A percentile compares a stretch with the other conserved stretches of the same genome.
These are phyloP conservation scores for Esteya vermicola DNA, from an alignment of 2,329 filamentous ascomycete genomes.

Conservation along the genomic window DNA sequence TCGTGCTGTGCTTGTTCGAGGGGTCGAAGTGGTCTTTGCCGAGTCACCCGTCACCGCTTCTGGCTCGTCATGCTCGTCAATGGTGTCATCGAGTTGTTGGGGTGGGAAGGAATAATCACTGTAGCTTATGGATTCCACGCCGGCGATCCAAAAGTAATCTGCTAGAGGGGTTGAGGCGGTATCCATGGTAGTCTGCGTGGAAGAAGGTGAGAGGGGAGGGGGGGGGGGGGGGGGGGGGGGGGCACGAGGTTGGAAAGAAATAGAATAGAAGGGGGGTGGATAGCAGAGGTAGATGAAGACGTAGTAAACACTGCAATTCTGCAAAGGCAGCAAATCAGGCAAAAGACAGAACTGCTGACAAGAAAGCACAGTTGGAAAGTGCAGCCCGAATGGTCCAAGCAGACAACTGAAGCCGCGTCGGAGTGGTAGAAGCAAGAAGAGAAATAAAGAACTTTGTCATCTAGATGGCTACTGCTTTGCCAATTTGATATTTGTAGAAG, in stretches of 20 bases:
- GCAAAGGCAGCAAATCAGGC: no score
- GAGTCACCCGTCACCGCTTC: conserved; percentile 26
- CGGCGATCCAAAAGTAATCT: conserved; percentile 66
- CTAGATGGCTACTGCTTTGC: no score
- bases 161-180: conserved; percentile 47
- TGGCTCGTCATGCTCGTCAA: conserved; percentile 47
- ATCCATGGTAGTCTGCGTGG: conserved; percentile 33
- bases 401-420: no score
- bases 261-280: neutral
- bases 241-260: neutral
- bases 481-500: no score
- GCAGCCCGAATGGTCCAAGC: no score
- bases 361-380: no score
- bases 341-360: no score
- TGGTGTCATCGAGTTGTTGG: conserved; percentile 39
- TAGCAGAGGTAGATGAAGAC: neutral
- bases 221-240: neutral
- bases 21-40: conserved; percentile 12
- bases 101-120: conserved; percentile 32
- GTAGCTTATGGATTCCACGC: conserved; percentile 53
- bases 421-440: no score
- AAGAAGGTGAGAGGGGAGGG: neutral
- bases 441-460: no score
- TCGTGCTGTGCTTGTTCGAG: conserved; percentile 25
- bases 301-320: no score